Evolutionary conservation across 2,329 filamentous ascomycete species (phyloP).

Genomic region (Lasiodiplodia gonubiensis): DNA sequence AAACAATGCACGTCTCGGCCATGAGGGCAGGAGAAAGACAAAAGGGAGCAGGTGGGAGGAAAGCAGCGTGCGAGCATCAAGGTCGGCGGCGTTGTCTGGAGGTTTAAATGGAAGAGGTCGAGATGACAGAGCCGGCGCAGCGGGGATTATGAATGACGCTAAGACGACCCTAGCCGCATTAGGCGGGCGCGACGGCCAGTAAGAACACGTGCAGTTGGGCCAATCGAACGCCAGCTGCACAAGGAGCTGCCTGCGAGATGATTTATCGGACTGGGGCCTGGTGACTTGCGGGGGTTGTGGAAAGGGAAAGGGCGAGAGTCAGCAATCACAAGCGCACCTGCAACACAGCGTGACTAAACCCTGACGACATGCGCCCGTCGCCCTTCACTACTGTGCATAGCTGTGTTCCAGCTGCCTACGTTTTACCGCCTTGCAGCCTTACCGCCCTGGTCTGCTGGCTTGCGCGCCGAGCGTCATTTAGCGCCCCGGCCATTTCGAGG

Average conservation of each 20-base stretch:
- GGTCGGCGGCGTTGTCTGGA: conserved; percentile 18
- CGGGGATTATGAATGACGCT: conserved; percentile 29
- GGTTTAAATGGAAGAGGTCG: conserved; percentile 31
- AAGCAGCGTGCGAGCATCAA: conserved; percentile 19
- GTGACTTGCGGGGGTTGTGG: conserved; percentile 3
- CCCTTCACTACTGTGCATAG: background rate
- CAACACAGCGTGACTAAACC: background rate
- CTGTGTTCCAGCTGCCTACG: conserved; percentile 6
- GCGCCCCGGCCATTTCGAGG: conserved; percentile 4
- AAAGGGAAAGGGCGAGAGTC: background rate
- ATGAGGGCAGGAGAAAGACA: conserved; percentile 45
- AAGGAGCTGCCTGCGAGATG: conserved; percentile 14
- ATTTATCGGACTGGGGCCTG: background rate
- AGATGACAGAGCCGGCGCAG: conserved; percentile 32
- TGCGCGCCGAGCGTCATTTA: conserved; percentile 13
- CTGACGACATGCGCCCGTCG: background rate
- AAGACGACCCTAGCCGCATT: conserved; percentile 15
- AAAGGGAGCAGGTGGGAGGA: conserved; percentile 26
- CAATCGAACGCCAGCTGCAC: conserved; percentile 8
- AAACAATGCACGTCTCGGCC: conserved; percentile 74
- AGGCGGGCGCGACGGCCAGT: conserved; percentile 23
- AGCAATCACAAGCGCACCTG: conserved; percentile 20
- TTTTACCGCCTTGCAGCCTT: conserved; percentile 14
- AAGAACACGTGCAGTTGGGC: conserved; percentile 23
- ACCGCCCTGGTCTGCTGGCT: background rate